Evolutionary conservation across 192 early-diverging fungal genomes (phyloP).

Genomic region (Coemansia sp.): DNA sequence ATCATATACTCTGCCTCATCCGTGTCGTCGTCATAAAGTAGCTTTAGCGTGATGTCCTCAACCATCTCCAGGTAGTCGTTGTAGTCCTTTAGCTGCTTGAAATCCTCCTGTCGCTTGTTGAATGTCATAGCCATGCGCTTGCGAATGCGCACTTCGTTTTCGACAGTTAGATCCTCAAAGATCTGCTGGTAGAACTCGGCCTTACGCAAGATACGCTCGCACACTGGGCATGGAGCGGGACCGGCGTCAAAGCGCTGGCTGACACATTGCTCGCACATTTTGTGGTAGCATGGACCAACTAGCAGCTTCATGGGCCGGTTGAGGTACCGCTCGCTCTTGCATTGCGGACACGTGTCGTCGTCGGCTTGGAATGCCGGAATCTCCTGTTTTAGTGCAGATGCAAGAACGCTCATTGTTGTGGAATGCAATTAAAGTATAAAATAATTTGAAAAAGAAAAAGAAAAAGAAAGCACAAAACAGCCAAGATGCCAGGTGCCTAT

Average conservation of each 20-base stretch:
- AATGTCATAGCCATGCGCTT: slow-evolving; percentile 72
- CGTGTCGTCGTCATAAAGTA: slow-evolving; percentile 84
- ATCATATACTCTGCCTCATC: slow-evolving; percentile 77
- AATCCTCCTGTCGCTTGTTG: slow-evolving; percentile 93
- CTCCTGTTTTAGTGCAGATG: slow-evolving; percentile 30
- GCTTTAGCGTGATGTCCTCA: slow-evolving; percentile 75
- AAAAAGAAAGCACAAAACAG: neutral
- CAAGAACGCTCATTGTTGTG: slow-evolving; percentile 42
- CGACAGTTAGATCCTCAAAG: slow-evolving; percentile 93
- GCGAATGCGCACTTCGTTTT: slow-evolving; percentile 89
- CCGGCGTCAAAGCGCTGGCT: slow-evolving; percentile 79
- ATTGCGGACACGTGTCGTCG: slow-evolving; percentile 69
- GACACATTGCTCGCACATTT: slow-evolving; percentile 94
- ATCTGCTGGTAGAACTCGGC: slow-evolving; percentile 82
- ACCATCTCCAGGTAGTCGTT: slow-evolving; percentile 93
- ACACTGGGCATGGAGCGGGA: slow-evolving; percentile 89
- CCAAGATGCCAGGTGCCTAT: neutral
- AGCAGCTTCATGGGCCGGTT: slow-evolving; percentile 83
- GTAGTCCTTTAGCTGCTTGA: slow-evolving; percentile 67
- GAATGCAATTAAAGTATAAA: neutral
- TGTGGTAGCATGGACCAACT: slow-evolving; percentile 95
- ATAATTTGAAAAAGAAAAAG: neutral
- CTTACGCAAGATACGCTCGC: slow-evolving; percentile 76
- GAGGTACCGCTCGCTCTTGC: slow-evolving; percentile 82
- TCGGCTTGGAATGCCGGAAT: slow-evolving; percentile 36